Conservation (phyloP, 1,139 yeast species). For the Wickerhamomyces sp. region DNA sequence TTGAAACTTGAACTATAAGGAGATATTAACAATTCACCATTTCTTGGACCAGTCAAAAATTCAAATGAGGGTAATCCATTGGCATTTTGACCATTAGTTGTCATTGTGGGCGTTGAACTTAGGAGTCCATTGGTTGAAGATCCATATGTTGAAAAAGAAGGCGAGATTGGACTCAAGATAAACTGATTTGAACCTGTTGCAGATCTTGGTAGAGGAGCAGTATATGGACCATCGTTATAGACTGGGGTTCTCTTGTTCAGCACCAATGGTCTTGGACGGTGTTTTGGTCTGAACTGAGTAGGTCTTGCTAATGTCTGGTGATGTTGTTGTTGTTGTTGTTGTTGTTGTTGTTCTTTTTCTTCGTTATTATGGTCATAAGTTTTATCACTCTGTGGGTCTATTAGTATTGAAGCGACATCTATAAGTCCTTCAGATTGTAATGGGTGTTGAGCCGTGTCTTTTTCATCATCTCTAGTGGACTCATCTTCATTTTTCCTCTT, state of each 20-base stretch:
- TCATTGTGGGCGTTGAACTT: neutral
- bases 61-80: slow-evolving; percentile 11
- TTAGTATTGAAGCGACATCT: too few relatives aligned
- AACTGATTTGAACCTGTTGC: slow-evolving; percentile 12
- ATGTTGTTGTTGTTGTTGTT: neutral
- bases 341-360: neutral
- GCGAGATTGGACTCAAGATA: slow-evolving; percentile 10
- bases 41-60: slow-evolving; percentile 5
- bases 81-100: neutral
- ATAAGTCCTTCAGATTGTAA: too few relatives aligned
- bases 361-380: neutral
- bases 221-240: slow-evolving; percentile 18
- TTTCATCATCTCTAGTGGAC: too few relatives aligned
- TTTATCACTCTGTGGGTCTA: too few relatives aligned
- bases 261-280: slow-evolving; percentile 22
- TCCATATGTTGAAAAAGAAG: neutral
- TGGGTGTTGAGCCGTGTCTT: too few relatives aligned
- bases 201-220: slow-evolving; percentile 20
- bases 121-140: neutral
- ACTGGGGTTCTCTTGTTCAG: slow-evolving; percentile 9
- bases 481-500: too few relatives aligned
- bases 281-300: slow-evolving; percentile 21
- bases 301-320: slow-evolving; percentile 13
- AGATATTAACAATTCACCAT: slow-evolving; percentile 12
- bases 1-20: slow-evolving; percentile 18